These are phyloP conservation scores for Cryphonectria japonica DNA, from an alignment of 2,329 filamentous ascomycete species.

Conservation along the genomic window DNA sequence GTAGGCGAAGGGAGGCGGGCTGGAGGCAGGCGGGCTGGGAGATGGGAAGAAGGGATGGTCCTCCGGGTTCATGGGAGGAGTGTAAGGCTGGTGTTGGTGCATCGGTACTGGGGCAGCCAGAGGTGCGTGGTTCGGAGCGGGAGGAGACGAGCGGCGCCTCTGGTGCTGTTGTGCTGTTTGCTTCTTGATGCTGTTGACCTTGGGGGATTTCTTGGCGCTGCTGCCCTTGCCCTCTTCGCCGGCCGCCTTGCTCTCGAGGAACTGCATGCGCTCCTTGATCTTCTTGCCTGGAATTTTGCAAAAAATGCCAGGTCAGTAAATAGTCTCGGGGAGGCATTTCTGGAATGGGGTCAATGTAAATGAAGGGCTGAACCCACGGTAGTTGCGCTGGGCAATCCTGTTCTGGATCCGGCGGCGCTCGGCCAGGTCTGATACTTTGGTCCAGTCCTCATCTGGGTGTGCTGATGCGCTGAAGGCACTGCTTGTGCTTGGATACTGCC, in stretches of 20 bases:
- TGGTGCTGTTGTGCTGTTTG: slow-evolving; percentile 35
- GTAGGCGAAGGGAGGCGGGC: slow-evolving; percentile 70
- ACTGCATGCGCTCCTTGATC: slow-evolving; percentile 86
- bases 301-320: not conserved
- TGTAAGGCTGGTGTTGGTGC: slow-evolving; percentile 58
- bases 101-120: slow-evolving; percentile 39
- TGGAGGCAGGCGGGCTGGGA: slow-evolving; percentile 28
- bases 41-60: slow-evolving; percentile 70
- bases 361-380: slow-evolving; percentile 63
- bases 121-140: slow-evolving; percentile 36
- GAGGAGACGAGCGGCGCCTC: slow-evolving; percentile 30
- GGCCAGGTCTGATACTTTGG: slow-evolving; percentile 95
- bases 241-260: slow-evolving; percentile 78
- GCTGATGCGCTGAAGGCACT: slow-evolving; percentile 94
- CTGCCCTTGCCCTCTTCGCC: slow-evolving; percentile 42
- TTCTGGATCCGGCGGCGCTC: slow-evolving; percentile 95
- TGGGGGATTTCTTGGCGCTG: slow-evolving; percentile 52
- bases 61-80: slow-evolving; percentile 61
- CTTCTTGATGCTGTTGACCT: slow-evolving; percentile 40
- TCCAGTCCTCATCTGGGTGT: slow-evolving; percentile 98
- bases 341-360: slow-evolving; percentile 20
- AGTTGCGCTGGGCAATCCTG: slow-evolving; percentile 95
- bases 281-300: slow-evolving; percentile 71
- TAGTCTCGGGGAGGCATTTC: slow-evolving; percentile 25
- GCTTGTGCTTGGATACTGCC: slow-evolving; percentile 62